A percentile compares a stretch with the other conserved stretches of the same genome.
phyloP scores from a whole-genome alignment of 257 asterid species.

The Forsythia suspensa region DNA sequence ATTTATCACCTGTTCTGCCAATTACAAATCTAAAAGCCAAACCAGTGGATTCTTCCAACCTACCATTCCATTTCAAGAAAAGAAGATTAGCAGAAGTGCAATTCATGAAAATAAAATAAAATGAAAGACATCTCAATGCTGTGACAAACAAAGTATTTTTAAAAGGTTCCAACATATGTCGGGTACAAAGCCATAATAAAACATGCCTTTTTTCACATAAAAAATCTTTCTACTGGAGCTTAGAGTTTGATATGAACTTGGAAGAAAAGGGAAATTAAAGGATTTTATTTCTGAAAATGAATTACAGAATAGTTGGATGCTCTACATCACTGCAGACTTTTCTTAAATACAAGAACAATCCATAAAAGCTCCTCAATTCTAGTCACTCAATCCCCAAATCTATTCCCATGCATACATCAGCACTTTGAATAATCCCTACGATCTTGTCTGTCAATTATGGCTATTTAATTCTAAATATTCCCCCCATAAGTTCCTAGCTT shows the following conservation, averaged over 20 bases:
- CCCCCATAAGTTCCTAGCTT: background rate
- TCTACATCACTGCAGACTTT: background rate
- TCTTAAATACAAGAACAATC: background rate
- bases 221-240: background rate
- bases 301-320: background rate
- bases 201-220: background rate
- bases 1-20: slow-evolving; percentile 70
- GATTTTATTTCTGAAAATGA: background rate
- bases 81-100: slow-evolving; percentile 13
- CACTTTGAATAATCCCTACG: background rate
- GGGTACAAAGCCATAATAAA: background rate
- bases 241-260: background rate
- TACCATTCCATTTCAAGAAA: slow-evolving; percentile 45
- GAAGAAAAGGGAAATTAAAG: background rate
- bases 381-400: background rate
- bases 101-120: background rate
- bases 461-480: background rate
- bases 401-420: background rate
- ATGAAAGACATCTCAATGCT: background rate
- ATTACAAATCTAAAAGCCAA: slow-evolving; percentile 88
- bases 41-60: slow-evolving; percentile 99
- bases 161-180: background rate
- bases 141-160: background rate
- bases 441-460: background rate
- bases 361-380: background rate